A percentile compares a stretch with the other conserved stretches of the same genome.
Evolutionary conservation across 2,329 filamentous ascomycete species (phyloP).

Genomic region (Alternaria gansuensis): DNA sequence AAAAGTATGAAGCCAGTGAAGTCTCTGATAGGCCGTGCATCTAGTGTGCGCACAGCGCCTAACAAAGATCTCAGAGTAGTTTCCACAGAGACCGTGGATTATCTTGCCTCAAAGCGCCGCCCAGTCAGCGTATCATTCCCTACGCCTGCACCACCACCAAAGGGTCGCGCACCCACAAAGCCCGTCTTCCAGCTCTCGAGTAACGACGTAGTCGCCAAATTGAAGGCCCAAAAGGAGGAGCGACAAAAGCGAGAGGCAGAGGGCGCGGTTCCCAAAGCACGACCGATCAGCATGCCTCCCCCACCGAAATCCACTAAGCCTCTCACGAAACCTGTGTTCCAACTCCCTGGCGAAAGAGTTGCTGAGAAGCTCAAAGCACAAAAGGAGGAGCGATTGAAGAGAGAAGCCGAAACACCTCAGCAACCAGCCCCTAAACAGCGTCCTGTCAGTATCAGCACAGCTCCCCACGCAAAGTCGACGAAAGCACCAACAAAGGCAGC

Average conservation of each 20-base stretch:
- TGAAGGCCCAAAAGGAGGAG: slow-evolving; percentile 62
- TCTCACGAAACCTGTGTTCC: slow-evolving; percentile 61
- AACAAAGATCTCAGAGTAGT: slow-evolving; percentile 35
- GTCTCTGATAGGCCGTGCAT: slow-evolving; percentile 37
- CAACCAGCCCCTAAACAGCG: slow-evolving; percentile 14
- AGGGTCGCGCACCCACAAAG: slow-evolving; percentile 60
- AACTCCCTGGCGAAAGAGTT: slow-evolving; percentile 63
- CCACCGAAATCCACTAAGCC: slow-evolving; percentile 62
- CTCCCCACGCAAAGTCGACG: slow-evolving; percentile 55
- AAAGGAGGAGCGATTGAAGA: slow-evolving; percentile 47
- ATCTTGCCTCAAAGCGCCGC: slow-evolving; percentile 56
- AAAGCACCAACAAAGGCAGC: slow-evolving; percentile 61
- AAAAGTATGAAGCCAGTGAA: slow-evolving; percentile 44
- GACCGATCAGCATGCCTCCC: slow-evolving; percentile 59
- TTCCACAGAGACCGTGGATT: slow-evolving; percentile 44
- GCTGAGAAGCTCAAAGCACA: slow-evolving; percentile 50
- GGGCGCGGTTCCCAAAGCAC: slow-evolving; percentile 39
- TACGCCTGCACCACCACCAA: slow-evolving; percentile 57
- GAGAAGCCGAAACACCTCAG: slow-evolving; percentile 33
- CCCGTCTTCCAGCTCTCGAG: slow-evolving; percentile 63
- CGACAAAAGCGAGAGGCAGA: slow-evolving; percentile 57
- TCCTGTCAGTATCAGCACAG: slow-evolving; percentile 42
- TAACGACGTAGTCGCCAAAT: slow-evolving; percentile 62
- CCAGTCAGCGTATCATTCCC: slow-evolving; percentile 60
- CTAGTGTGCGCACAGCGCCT: slow-evolving; percentile 39